Percentiles rank a stretch among this genome's conserved stretches.
These are phyloP conservation scores for Rhinocladiella similis DNA, from an alignment of 2,329 filamentous ascomycete genomes.

Conservation along the genomic window DNA sequence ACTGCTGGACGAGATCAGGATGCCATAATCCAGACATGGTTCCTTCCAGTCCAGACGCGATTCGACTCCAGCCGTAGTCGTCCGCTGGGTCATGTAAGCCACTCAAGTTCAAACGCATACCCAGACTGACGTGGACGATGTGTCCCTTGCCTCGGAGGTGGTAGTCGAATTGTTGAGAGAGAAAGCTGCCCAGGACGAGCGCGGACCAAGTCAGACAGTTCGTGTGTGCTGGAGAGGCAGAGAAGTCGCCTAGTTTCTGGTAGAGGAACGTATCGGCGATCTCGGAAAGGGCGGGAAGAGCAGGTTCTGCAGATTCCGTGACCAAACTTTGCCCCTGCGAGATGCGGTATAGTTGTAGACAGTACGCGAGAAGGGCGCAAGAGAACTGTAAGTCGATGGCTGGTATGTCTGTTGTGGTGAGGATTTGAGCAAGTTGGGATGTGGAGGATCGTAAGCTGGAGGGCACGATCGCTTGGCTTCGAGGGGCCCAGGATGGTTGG, in stretches of 20 bases:
- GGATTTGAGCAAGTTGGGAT: constrained; percentile 3
- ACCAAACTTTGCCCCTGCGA: no score
- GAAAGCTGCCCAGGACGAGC: constrained; percentile 13
- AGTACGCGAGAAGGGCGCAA: constrained; percentile 11
- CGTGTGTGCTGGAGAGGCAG: background rate
- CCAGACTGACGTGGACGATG: constrained; percentile 14
- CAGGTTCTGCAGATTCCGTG: background rate
- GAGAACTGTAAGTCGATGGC: constrained; percentile 12
- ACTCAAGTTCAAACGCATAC: background rate
- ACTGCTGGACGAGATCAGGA: constrained; percentile 3
- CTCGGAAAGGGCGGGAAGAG: background rate
- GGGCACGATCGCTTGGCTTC: background rate
- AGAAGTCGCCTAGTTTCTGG: constrained; percentile 8
- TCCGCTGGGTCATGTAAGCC: background rate
- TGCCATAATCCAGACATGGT: constrained; percentile 13
- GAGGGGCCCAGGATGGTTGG: no score
- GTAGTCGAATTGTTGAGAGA: constrained; percentile 5
- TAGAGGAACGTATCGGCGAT: constrained; percentile 18
- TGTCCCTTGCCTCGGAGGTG: constrained; percentile 16
- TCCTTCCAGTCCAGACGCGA: constrained; percentile 1
- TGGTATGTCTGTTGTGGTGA: constrained; percentile 1
- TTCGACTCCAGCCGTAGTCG: constrained; percentile 3
- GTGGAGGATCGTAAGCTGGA: background rate
- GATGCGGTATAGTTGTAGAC: constrained; percentile 3
- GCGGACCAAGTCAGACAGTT: constrained; percentile 12